These are phyloP conservation scores for Trifolium subterraneum DNA, from an alignment of 306 rosid genomes.

Conservation along the genomic window DNA sequence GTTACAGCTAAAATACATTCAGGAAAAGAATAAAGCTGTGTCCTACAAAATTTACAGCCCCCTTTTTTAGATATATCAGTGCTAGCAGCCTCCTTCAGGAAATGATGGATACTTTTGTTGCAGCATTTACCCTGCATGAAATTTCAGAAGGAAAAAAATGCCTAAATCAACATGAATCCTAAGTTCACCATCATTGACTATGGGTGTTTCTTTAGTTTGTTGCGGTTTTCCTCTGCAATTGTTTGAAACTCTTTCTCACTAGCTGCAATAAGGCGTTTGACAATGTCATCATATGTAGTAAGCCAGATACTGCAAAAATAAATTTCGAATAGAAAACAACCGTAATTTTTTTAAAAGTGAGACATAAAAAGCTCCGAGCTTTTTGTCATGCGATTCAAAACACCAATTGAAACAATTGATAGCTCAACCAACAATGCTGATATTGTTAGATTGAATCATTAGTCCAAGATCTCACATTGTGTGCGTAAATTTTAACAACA, in stretches of 20 bases:
- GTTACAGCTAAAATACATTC: constrained; percentile 32
- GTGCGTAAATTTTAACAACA: too few species aligned
- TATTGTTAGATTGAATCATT: too few species aligned
- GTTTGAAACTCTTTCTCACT: constrained; percentile 75
- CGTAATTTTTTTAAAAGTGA: too few species aligned
- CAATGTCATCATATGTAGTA: constrained; percentile 78
- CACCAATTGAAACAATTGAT: too few species aligned
- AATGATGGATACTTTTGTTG: constrained; percentile 28
- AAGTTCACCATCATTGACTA: constrained; percentile 39
- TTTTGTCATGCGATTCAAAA: too few species aligned
- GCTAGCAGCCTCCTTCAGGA: neutral
- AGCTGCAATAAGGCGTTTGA: constrained; percentile 64
- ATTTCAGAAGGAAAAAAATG: constrained; percentile 9
- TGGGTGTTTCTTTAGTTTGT: constrained; percentile 46
- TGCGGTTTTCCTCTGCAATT: constrained; percentile 71
- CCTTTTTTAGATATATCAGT: constrained; percentile 19
- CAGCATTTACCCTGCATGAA: constrained; percentile 26
- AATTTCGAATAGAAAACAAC: too few species aligned
- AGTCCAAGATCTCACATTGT: too few species aligned
- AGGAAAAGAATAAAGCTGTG: constrained; percentile 17
- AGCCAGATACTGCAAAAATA: constrained; percentile 80
- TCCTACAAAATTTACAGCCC: constrained; percentile 45
- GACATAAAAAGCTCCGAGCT: too few species aligned
- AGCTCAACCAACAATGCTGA: too few species aligned
- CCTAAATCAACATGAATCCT: constrained; percentile 23